phyloP scores from a whole-genome alignment of 2,329 filamentous ascomycete genomes.

The Myriosclerotinia scirpicola region DNA sequence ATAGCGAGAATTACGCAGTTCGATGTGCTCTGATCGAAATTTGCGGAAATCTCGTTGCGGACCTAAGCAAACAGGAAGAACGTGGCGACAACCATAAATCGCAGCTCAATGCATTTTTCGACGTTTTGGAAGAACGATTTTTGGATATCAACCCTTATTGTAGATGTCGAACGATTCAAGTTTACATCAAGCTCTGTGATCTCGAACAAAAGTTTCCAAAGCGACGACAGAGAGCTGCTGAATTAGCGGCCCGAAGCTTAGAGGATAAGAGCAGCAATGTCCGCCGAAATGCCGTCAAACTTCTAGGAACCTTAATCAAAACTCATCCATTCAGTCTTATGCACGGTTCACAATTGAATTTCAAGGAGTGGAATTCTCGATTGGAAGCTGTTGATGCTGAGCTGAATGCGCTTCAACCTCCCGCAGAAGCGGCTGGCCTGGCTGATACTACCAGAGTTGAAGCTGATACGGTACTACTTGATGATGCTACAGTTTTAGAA shows the following conservation, averaged over 20 bases:
- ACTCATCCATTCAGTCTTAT: conserved; percentile 93
- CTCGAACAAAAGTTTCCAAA: conserved; percentile 97
- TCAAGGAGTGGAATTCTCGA: conserved; percentile 81
- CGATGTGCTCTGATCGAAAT: conserved; percentile 94
- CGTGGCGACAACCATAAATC: conserved; percentile 89
- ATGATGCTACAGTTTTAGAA: conserved; percentile 82
- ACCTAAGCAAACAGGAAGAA: conserved; percentile 89
- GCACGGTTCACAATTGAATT: conserved; percentile 82
- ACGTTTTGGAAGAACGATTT: conserved; percentile 93
- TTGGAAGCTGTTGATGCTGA: conserved; percentile 82
- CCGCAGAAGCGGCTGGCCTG: conserved; percentile 70
- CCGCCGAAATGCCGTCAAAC: conserved; percentile 88
- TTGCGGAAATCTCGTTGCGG: conserved; percentile 89
- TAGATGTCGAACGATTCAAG: conserved; percentile 85
- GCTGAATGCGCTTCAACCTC: conserved; percentile 77
- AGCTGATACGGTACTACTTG: conserved; percentile 75
- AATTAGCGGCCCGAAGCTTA: conserved; percentile 82
- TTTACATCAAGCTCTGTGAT: conserved; percentile 88
- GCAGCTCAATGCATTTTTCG: conserved; percentile 95
- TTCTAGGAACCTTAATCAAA: conserved; percentile 82
- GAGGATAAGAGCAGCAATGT: conserved; percentile 99
- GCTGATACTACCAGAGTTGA: conserved; percentile 60
- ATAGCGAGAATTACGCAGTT: conserved; percentile 95
- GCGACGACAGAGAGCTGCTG: conserved; percentile 80
- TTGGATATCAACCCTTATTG: conserved; percentile 97